Evolutionary conservation across 192 early-diverging fungal species (phyloP).

Genomic region (Endogone sp.): DNA sequence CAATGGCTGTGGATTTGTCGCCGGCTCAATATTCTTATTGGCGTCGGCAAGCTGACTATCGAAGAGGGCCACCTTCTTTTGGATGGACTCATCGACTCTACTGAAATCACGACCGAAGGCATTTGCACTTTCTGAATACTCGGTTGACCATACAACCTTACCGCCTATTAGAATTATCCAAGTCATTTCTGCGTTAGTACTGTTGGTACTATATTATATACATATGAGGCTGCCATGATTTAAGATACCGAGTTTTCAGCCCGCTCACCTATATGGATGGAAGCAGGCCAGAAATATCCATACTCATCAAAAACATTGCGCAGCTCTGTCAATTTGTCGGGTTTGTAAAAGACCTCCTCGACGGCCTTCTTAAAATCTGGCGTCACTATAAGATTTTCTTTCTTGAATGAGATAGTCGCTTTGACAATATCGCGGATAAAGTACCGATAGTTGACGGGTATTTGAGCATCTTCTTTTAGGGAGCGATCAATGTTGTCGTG

Average conservation of each 20-base stretch:
- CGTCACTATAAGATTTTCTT: not conserved
- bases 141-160: too few species aligned
- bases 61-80: too few species aligned
- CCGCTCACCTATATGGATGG: not conserved
- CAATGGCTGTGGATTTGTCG: too few species aligned
- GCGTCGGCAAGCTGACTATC: too few species aligned
- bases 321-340: not conserved
- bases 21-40: too few species aligned
- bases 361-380: not conserved
- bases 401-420: not conserved
- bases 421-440: not conserved
- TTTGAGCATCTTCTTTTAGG: not conserved
- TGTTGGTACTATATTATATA: not conserved
- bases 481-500: not conserved
- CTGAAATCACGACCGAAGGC: too few species aligned
- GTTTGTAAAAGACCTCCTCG: not conserved
- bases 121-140: too few species aligned
- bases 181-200: too few species aligned
- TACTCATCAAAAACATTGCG: not conserved
- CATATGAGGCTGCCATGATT: too few species aligned
- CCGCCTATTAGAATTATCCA: too few species aligned
- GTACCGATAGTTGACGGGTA: not conserved
- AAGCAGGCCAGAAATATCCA: not conserved
- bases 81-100: too few species aligned
- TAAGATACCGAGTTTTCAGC: too few species aligned